Percentiles rank a stretch among this genome's conserved stretches.
These are phyloP conservation scores for Dothideomycetes sp. DNA, from an alignment of 2,329 filamentous ascomycete genomes.

Conservation along the genomic window DNA sequence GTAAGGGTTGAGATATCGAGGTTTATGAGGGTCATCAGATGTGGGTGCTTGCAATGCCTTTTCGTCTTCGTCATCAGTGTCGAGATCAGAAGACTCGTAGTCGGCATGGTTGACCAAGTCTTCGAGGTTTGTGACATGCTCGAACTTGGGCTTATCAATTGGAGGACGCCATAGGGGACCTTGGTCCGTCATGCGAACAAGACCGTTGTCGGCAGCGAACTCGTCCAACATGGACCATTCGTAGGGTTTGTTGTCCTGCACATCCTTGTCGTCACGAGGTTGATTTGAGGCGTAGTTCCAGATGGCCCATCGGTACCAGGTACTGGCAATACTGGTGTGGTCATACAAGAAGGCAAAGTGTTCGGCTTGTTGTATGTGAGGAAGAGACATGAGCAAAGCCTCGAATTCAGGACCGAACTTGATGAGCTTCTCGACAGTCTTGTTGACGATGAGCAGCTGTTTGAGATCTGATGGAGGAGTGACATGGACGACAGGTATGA, in stretches of 20 bases:
- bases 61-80: conserved; percentile 53
- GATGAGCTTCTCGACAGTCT: conserved; percentile 64
- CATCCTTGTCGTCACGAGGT: not conserved
- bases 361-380: conserved; percentile 75
- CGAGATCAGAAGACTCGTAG: conserved; percentile 80
- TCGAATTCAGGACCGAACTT: conserved; percentile 64
- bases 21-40: not conserved
- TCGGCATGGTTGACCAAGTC: conserved; percentile 78
- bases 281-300: conserved; percentile 50
- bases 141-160: conserved; percentile 63
- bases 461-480: conserved; percentile 68
- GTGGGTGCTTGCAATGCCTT: conserved; percentile 17
- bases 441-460: conserved; percentile 76
- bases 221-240: conserved; percentile 11
- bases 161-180: conserved; percentile 70
- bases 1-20: conserved; percentile 63
- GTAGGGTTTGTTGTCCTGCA: conserved; percentile 2
- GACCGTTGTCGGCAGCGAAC: conserved; percentile 17
- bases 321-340: conserved; percentile 63
- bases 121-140: conserved; percentile 66
- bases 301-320: conserved; percentile 88
- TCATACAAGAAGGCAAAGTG: conserved; percentile 95
- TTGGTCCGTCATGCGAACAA: conserved; percentile 60
- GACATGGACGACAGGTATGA: conserved; percentile 39
- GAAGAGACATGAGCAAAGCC: conserved; percentile 78